Percentiles rank a stretch among this genome's conserved stretches.
phyloP scores from a whole-genome alignment of 2,329 filamentous ascomycete genomes.

The Epichloe sylvatica region DNA sequence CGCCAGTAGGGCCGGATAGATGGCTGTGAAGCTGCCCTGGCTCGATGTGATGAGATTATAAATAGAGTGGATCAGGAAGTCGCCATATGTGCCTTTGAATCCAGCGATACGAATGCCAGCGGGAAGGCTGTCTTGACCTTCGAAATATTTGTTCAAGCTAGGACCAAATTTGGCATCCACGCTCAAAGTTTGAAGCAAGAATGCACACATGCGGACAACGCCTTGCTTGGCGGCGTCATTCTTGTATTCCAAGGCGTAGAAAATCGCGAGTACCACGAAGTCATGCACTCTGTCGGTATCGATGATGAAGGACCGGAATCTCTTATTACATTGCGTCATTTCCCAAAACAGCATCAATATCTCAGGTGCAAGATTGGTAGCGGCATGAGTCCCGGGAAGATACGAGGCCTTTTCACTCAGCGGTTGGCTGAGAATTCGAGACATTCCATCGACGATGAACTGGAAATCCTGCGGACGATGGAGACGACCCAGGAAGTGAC shows the following conservation, averaged over 20 bases:
- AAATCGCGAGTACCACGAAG: constrained; percentile 78
- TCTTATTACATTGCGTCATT: constrained; percentile 89
- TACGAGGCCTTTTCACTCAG: constrained; percentile 81
- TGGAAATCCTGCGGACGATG: constrained; percentile 95
- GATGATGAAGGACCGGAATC: constrained; percentile 91
- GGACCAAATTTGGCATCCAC: constrained; percentile 83
- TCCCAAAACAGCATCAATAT: constrained; percentile 98
- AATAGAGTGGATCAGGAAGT: constrained; percentile 90
- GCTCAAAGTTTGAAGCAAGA: constrained; percentile 86
- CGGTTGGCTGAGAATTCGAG: constrained; percentile 79
- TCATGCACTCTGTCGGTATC: constrained; percentile 89
- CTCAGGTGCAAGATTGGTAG: constrained; percentile 79
- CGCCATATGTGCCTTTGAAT: constrained; percentile 82
- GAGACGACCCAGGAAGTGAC: constrained; percentile 78
- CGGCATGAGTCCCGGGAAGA: constrained; percentile 68
- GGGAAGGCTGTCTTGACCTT: constrained; percentile 78
- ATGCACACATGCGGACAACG: constrained; percentile 92
- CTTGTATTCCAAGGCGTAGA: constrained; percentile 84
- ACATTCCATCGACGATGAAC: constrained; percentile 92
- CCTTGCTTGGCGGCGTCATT: constrained; percentile 79
- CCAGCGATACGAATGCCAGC: constrained; percentile 64
- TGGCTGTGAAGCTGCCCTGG: constrained; percentile 76
- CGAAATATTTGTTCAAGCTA: constrained; percentile 79
- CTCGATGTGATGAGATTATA: constrained; percentile 83
- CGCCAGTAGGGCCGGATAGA: constrained; percentile 82